Conservation (phyloP, 768 basidiomycete species). For the Cystoderma amianthinum region DNA sequence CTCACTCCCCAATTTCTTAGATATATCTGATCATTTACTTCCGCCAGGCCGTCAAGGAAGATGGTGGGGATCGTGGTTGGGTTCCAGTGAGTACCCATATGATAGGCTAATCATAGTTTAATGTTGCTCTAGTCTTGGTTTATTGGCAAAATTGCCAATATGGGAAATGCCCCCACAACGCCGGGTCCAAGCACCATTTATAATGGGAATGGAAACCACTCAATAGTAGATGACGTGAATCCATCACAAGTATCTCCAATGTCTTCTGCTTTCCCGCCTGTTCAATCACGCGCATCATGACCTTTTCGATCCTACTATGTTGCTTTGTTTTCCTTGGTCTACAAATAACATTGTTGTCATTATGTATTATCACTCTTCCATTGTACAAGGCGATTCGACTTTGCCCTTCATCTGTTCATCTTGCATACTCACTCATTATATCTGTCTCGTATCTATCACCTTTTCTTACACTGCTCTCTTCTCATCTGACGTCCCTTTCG, state of each 20-base stretch:
- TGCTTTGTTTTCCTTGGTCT: conserved; percentile 5
- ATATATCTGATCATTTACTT: conserved; percentile 7
- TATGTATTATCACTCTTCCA: conserved; percentile 4
- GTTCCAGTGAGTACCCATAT: conserved; percentile 79
- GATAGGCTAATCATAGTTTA: too few species aligned
- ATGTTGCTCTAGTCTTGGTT: conserved; percentile 72
- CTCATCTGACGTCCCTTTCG: neutral
- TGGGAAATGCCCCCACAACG: conserved; percentile 41
- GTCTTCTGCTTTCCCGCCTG: conserved; percentile 75
- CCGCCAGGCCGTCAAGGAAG: conserved; percentile 83
- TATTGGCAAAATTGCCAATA: conserved; percentile 73
- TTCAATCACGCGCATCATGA: conserved; percentile 22
- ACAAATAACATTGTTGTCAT: conserved; percentile 1
- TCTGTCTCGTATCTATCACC: conserved; percentile 2
- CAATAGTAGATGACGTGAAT: conserved; percentile 26
- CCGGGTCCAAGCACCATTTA: conserved; percentile 32
- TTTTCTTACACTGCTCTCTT: neutral
- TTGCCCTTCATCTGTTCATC: neutral
- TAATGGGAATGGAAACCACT: conserved; percentile 14
- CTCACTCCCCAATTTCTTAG: conserved; percentile 4
- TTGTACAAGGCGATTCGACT: neutral
- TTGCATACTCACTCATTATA: conserved; percentile 5
- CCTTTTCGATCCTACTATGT: neutral
- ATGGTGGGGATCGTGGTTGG: conserved; percentile 93
- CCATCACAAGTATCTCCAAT: conserved; percentile 66